Evolutionary conservation across 352 stramenopile genomes (phyloP).

Genomic region (Peronospora farinosa): DNA sequence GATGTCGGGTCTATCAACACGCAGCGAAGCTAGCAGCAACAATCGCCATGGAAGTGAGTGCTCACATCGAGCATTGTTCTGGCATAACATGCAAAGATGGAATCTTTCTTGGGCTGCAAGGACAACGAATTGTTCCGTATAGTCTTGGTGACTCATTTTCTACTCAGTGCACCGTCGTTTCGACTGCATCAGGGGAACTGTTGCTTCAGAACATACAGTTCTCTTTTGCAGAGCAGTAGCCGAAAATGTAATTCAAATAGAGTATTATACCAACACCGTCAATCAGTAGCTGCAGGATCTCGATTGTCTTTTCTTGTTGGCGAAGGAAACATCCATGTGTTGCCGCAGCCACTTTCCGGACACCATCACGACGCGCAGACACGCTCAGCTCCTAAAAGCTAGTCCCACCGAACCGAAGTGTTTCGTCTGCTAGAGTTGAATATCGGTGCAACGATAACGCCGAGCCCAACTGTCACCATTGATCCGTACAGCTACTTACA

Average conservation of each 20-base stretch:
- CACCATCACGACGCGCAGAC: slow-evolving; percentile 60
- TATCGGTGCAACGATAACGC: slow-evolving; percentile 68
- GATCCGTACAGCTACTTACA: slow-evolving; percentile 7
- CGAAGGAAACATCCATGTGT: slow-evolving; percentile 78
- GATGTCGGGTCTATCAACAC: slow-evolving; percentile 38
- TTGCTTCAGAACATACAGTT: slow-evolving; percentile 43
- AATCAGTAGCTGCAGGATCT: slow-evolving; percentile 51
- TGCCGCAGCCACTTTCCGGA: slow-evolving; percentile 76
- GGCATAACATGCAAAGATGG: slow-evolving; percentile 27
- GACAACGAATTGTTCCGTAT: slow-evolving; percentile 32
- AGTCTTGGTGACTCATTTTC: slow-evolving; percentile 33
- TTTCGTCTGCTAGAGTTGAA: slow-evolving; percentile 58
- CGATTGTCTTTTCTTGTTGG: slow-evolving; percentile 69
- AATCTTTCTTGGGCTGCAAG: slow-evolving; percentile 44
- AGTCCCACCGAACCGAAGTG: slow-evolving; percentile 57
- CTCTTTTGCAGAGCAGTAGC: slow-evolving; percentile 29
- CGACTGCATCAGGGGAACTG: slow-evolving; percentile 20
- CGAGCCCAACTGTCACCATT: slow-evolving; percentile 33
- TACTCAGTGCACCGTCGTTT: slow-evolving; percentile 28
- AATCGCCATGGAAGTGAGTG: slow-evolving; percentile 32
- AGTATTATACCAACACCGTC: slow-evolving; percentile 7
- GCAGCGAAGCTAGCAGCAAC: slow-evolving; percentile 3
- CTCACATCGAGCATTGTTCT: slow-evolving; percentile 36
- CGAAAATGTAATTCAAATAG: slow-evolving; percentile 13
- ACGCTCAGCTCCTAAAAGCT: slow-evolving; percentile 45